Conservation (phyloP, 2,329 filamentous ascomycete genomes). For the Akanthomyces dipterigenus region DNA sequence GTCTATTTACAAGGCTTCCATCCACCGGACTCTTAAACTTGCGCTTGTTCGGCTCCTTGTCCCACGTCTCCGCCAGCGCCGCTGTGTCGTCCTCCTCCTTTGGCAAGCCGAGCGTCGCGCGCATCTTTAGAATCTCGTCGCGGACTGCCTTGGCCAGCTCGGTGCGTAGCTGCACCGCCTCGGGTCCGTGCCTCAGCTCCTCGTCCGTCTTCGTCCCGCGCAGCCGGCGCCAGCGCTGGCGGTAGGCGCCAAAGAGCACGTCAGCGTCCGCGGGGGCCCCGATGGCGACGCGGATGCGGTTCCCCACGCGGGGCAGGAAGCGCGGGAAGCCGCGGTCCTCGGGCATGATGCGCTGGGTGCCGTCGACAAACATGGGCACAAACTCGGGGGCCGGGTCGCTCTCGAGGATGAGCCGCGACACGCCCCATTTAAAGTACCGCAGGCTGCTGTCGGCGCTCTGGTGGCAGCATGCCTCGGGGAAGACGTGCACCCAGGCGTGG, state of each 20-base stretch:
- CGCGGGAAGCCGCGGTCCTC: slow-evolving; percentile 74
- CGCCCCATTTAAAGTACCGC: slow-evolving; percentile 98
- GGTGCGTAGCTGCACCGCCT: slow-evolving; percentile 64
- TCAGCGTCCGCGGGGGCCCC: slow-evolving; percentile 73
- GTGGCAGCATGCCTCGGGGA: slow-evolving; percentile 91
- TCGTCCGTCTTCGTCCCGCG: slow-evolving; percentile 41
- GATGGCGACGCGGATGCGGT: slow-evolving; percentile 66
- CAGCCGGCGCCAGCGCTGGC: slow-evolving; percentile 66
- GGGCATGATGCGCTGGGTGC: slow-evolving; percentile 81
- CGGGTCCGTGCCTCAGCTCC: slow-evolving; percentile 39
- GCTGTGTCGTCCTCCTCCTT: slow-evolving; percentile 72
- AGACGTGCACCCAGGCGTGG: slow-evolving; percentile 86
- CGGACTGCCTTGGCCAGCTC: slow-evolving; percentile 76
- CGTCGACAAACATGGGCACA: slow-evolving; percentile 91
- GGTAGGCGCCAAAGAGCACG: slow-evolving; percentile 67
- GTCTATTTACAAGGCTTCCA: slow-evolving; percentile 41
- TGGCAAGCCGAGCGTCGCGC: slow-evolving; percentile 62
- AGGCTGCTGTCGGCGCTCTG: slow-evolving; percentile 73
- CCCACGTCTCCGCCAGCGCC: slow-evolving; percentile 76
- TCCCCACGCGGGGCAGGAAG: slow-evolving; percentile 69
- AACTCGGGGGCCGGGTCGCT: slow-evolving; percentile 80
- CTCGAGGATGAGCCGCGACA: slow-evolving; percentile 86
- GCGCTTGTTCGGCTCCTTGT: slow-evolving; percentile 40
- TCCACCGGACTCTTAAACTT: slow-evolving; percentile 49
- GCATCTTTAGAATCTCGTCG: slow-evolving; percentile 71